Evolutionary conservation across 2,329 filamentous ascomycete species (phyloP).

Genomic region (Ceratocystis destructans): DNA sequence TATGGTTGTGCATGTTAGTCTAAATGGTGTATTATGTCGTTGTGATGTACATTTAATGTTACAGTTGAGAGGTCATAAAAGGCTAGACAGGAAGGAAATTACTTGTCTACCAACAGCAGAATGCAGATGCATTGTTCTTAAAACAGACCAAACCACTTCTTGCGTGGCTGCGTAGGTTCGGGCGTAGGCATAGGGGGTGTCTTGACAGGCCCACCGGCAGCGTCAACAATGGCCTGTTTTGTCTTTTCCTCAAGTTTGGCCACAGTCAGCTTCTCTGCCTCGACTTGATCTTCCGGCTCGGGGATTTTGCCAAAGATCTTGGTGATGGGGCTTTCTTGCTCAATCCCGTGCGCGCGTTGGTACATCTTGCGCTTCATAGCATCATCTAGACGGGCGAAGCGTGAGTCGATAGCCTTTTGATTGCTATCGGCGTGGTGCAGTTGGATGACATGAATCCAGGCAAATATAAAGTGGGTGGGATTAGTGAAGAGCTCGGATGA

Average conservation of each 20-base stretch:
- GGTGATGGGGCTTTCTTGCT: slow-evolving; percentile 44
- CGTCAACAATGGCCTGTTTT: slow-evolving; percentile 18
- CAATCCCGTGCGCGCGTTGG: slow-evolving; percentile 71
- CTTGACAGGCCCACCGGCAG: not conserved
- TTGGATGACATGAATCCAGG: slow-evolving; percentile 57
- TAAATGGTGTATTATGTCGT: not conserved
- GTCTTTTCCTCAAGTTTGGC: slow-evolving; percentile 9
- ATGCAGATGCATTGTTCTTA: not conserved
- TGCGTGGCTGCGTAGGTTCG: slow-evolving; percentile 7
- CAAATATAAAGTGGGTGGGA: slow-evolving; percentile 52
- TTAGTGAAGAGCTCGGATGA: slow-evolving; percentile 53
- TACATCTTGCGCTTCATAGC: slow-evolving; percentile 76
- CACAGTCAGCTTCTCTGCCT: slow-evolving; percentile 25
- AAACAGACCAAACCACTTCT: slow-evolving; percentile 19
- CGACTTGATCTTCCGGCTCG: slow-evolving; percentile 28
- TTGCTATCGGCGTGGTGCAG: slow-evolving; percentile 63
- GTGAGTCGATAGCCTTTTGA: slow-evolving; percentile 53
- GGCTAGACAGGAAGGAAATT: not conserved
- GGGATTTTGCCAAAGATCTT: slow-evolving; percentile 30
- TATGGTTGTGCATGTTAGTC: not conserved
- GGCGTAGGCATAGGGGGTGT: not conserved
- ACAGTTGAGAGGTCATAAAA: not conserved
- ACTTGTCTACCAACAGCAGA: not conserved
- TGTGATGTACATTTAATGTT: slow-evolving; percentile 5
- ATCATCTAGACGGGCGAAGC: slow-evolving; percentile 65